Conservation (phyloP, 768 basidiomycete species). For the Cyathus striatus region DNA sequence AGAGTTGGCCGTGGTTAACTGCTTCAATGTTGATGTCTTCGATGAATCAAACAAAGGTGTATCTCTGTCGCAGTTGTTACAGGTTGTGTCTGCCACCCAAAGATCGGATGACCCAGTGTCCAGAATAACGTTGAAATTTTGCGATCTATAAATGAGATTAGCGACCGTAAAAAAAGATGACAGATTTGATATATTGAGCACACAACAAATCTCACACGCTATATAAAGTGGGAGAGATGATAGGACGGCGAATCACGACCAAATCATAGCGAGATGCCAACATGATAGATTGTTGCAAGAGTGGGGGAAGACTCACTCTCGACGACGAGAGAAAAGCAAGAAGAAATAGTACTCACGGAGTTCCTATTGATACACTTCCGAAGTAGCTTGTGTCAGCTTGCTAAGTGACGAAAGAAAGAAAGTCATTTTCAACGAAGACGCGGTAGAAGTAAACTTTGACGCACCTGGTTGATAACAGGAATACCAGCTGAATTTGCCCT, state of each 20-base stretch:
- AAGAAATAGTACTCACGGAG: slow-evolving; percentile 45
- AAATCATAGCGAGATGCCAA: too few relatives aligned
- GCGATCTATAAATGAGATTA: too few relatives aligned
- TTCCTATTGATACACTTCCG: slow-evolving; percentile 48
- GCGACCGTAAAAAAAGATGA: too few relatives aligned
- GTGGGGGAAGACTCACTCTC: too few relatives aligned
- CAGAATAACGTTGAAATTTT: slow-evolving; percentile 73
- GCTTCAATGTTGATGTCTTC: slow-evolving; percentile 34
- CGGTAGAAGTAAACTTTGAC: too few relatives aligned
- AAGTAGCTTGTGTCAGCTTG: slow-evolving; percentile 54
- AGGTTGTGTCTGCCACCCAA: slow-evolving; percentile 68
- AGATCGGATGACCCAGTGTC: slow-evolving; percentile 92
- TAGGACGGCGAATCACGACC: too few relatives aligned
- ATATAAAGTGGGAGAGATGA: too few relatives aligned
- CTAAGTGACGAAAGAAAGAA: slow-evolving; percentile 20
- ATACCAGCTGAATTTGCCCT: slow-evolving; percentile 32
- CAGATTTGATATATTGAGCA: too few relatives aligned
- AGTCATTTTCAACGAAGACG: background rate
- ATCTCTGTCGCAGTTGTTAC: slow-evolving; percentile 29
- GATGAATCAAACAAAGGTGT: slow-evolving; percentile 41
- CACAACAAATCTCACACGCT: too few relatives aligned
- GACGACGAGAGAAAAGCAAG: too few relatives aligned
- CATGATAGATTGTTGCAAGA: too few relatives aligned
- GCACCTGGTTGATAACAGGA: slow-evolving; percentile 47
- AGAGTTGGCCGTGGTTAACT: slow-evolving; percentile 8